These are phyloP conservation scores for Zygnema cylindricum DNA, from an alignment of 139 green algal species.

Conservation along the genomic window DNA sequence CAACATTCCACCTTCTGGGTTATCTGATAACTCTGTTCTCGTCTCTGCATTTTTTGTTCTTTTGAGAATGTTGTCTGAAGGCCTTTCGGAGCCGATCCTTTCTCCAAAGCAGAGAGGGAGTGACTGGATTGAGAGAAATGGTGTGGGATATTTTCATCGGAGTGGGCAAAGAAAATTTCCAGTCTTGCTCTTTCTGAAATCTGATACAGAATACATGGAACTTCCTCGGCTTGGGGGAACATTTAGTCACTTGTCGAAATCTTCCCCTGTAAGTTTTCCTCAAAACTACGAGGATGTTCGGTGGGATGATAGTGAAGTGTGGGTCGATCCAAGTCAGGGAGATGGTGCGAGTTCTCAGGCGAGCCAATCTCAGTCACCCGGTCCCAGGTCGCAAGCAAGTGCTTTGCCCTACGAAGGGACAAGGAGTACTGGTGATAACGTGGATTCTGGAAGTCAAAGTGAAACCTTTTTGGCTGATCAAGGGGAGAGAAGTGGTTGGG, in stretches of 20 bases:
- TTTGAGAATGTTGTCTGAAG: conserved; percentile 71
- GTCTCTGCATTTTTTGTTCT: conserved; percentile 77
- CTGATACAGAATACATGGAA: conserved; percentile 41
- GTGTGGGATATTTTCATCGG: conserved; percentile 35
- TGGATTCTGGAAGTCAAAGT: not conserved
- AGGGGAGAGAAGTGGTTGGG: not conserved
- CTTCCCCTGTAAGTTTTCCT: conserved; percentile 12
- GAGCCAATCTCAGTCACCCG: not conserved
- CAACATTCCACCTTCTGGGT: conserved; percentile 76
- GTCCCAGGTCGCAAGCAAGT: not conserved
- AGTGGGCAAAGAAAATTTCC: conserved; percentile 34
- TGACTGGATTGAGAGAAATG: not conserved
- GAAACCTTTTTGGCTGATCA: not conserved
- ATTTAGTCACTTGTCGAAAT: conserved; percentile 72
- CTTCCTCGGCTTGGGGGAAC: conserved; percentile 74
- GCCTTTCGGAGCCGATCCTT: conserved; percentile 17
- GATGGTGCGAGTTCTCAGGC: not conserved
- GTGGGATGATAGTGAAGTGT: not conserved
- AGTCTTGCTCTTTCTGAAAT: conserved; percentile 29
- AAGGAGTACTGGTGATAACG: not conserved
- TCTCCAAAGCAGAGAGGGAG: not conserved
- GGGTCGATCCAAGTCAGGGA: not conserved
- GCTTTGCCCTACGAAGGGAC: not conserved
- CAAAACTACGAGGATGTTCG: not conserved
- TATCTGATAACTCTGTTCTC: conserved; percentile 80